Evolutionary conservation across 1,139 yeast genomes (phyloP).

Genomic region (Saccharomyces hybrid): DNA sequence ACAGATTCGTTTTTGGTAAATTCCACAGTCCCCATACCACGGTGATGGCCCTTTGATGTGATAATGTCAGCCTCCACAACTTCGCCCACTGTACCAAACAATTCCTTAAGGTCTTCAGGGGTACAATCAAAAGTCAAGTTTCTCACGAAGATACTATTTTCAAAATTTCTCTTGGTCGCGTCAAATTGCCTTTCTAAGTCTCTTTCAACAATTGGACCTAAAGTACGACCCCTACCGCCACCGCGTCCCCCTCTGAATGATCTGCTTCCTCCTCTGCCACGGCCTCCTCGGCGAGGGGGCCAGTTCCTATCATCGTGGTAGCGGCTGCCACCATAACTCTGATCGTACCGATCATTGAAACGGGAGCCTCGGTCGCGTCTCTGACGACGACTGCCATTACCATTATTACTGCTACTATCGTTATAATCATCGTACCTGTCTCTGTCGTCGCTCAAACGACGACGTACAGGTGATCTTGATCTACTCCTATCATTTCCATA

Average conservation of each 20-base stretch:
- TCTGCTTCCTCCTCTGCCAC: conserved; percentile 18
- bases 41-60: conserved; percentile 65
- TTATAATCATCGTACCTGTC: conserved; percentile 13
- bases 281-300: conserved; percentile 20
- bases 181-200: conserved; percentile 14
- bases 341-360: conserved; percentile 13
- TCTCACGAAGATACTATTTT: conserved; percentile 59
- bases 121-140: conserved; percentile 56
- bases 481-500: conserved; percentile 19
- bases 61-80: conserved; percentile 79
- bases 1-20: conserved; percentile 60
- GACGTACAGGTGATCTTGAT: conserved; percentile 24
- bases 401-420: conserved; percentile 19
- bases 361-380: conserved; percentile 14
- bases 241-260: conserved; percentile 27
- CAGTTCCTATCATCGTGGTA: background rate
- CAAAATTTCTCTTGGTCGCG: conserved; percentile 50
- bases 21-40: conserved; percentile 89
- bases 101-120: conserved; percentile 47
- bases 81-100: conserved; percentile 52
- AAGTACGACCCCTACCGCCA: conserved; percentile 22
- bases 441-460: conserved; percentile 13
- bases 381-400: conserved; percentile 19
- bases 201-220: conserved; percentile 10
- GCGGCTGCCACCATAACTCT: background rate